phyloP scores from a whole-genome alignment of 805 yeast genomes.

The Wickerhamomyces sydowiorum region DNA sequence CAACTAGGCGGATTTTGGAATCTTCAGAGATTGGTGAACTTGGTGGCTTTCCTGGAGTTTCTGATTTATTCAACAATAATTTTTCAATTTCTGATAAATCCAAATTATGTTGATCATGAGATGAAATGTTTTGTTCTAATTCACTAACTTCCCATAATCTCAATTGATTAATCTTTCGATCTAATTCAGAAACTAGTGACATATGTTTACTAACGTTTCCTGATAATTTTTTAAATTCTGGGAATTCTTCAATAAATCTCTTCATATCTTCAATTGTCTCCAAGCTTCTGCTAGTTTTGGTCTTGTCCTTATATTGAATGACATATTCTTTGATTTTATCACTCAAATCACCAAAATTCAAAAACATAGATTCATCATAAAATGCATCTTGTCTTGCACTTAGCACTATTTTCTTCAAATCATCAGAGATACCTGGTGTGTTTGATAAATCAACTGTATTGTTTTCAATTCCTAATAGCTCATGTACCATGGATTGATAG shows the following conservation, averaged over 20 bases:
- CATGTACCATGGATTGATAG: conserved; percentile 96
- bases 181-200: conserved; percentile 82
- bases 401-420: conserved; percentile 56
- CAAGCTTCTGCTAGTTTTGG: conserved; percentile 67
- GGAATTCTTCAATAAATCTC: conserved; percentile 84
- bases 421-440: conserved; percentile 51
- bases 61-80: conserved; percentile 35
- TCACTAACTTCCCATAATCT: conserved; percentile 84
- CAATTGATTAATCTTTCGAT: conserved; percentile 56
- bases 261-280: conserved; percentile 86
- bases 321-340: conserved; percentile 83
- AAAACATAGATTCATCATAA: conserved; percentile 72
- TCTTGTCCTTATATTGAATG: conserved; percentile 70
- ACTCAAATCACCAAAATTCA: conserved; percentile 93
- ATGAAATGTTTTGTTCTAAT: conserved; percentile 79
- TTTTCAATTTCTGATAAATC: conserved; percentile 55
- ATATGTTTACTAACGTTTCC: conserved; percentile 90
- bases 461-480: conserved; percentile 74
- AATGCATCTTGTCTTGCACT: conserved; percentile 71
- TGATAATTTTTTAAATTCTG: conserved; percentile 86
- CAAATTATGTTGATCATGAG: conserved; percentile 49
- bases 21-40: conserved; percentile 39
- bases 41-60: conserved; percentile 20
- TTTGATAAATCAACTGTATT: conserved; percentile 68
- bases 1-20: conserved; percentile 65